Conservation (phyloP, 2,329 filamentous ascomycete genomes). For the Mycosphaerella sp. region DNA sequence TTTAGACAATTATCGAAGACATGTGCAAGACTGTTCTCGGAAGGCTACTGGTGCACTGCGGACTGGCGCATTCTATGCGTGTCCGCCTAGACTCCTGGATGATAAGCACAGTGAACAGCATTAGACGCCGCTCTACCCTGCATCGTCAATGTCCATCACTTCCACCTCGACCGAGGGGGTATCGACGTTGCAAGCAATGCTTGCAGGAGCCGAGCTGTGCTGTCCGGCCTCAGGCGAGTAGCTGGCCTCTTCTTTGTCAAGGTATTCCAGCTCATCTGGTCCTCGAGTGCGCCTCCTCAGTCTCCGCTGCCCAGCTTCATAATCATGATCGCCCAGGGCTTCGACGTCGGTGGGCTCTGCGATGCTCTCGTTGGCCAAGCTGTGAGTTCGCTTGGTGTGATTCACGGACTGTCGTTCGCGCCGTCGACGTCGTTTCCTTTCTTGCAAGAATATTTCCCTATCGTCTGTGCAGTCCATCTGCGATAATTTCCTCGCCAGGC, state of each 20-base stretch:
- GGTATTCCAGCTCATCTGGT: conserved; percentile 28
- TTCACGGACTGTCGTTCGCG: conserved; percentile 35
- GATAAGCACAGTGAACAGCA: no score
- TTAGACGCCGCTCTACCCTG: no score
- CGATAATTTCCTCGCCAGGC: conserved; percentile 19
- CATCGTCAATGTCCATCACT: neutral
- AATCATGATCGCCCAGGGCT: conserved; percentile 36
- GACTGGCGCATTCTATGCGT: no score
- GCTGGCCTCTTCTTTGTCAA: conserved; percentile 9
- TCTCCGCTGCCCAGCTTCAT: conserved; percentile 36
- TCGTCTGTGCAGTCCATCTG: conserved; percentile 22
- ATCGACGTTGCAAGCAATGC: conserved; percentile 2
- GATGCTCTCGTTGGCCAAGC: conserved; percentile 41
- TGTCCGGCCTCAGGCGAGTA: conserved; percentile 11
- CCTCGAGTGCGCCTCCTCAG: conserved; percentile 39
- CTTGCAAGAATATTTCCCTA: conserved; percentile 23
- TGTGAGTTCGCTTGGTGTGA: conserved; percentile 41
- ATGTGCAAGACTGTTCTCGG: no score
- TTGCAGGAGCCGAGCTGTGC: conserved; percentile 7
- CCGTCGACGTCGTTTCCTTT: conserved; percentile 33
- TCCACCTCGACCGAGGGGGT: neutral
- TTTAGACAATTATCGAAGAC: no score
- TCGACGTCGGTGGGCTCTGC: conserved; percentile 40
- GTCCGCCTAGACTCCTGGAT: no score
- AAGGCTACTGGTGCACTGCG: no score